These are phyloP conservation scores for Entophlyctis helioformis DNA, from an alignment of 192 early-diverging fungal genomes.

Conservation along the genomic window DNA sequence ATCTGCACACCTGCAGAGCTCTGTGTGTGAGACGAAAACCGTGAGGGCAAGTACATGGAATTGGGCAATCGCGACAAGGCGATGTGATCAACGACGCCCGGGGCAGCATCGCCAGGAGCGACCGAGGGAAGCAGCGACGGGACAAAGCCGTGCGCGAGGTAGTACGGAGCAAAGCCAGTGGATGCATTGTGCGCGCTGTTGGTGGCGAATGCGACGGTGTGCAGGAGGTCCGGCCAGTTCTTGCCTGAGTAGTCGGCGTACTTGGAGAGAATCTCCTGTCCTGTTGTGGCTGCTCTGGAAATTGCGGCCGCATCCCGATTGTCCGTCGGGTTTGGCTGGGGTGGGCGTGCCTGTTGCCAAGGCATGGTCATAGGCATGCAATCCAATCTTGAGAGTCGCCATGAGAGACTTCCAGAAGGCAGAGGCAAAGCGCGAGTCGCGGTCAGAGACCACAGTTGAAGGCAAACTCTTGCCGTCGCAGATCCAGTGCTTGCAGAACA, in stretches of 20 bases:
- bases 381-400: slow-evolving; percentile 8
- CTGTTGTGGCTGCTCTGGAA: slow-evolving; percentile 21
- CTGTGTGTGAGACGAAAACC: too few species aligned
- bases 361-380: too few species aligned
- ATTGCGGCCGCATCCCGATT: slow-evolving; percentile 17
- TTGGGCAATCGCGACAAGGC: too few species aligned
- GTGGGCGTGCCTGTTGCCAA: slow-evolving; percentile 21
- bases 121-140: slow-evolving; percentile 2
- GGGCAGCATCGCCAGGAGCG: neutral
- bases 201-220: slow-evolving; percentile 34
- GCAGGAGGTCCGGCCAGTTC: too few species aligned
- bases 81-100: neutral
- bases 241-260: too few species aligned
- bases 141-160: slow-evolving; percentile 2
- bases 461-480: too few species aligned
- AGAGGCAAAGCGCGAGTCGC: slow-evolving; percentile 27
- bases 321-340: slow-evolving; percentile 21
- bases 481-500: too few species aligned
- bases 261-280: slow-evolving; percentile 7
- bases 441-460: slow-evolving; percentile 26
- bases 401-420: slow-evolving; percentile 19
- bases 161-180: slow-evolving; percentile 19
- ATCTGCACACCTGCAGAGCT: too few species aligned
- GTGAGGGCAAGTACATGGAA: too few species aligned
- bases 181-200: slow-evolving; percentile 26